phyloP scores from a whole-genome alignment of 75 land plant genomes.

The Isoetes taiwanensis region DNA sequence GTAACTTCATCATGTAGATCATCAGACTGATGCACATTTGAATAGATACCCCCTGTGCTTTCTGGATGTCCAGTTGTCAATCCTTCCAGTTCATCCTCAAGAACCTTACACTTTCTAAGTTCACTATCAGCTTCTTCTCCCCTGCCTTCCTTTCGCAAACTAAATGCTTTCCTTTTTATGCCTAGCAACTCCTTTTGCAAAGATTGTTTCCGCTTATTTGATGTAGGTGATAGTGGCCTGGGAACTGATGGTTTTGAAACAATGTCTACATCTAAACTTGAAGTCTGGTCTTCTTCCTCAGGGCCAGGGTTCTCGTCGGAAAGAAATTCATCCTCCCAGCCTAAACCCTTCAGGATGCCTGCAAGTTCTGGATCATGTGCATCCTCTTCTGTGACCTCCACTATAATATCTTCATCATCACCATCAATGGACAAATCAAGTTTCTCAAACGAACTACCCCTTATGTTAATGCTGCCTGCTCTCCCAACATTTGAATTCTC shows the following conservation, averaged over 20 bases:
- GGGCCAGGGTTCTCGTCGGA: too few relatives aligned
- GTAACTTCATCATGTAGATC: conserved; percentile 26
- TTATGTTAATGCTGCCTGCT: conserved; percentile 2
- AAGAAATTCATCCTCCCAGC: not conserved
- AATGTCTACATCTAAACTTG: too few relatives aligned
- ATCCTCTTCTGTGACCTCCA: not conserved
- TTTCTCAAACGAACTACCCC: not conserved
- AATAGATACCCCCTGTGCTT: conserved; percentile 11
- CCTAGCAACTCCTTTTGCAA: conserved; percentile 66
- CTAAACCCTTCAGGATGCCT: not conserved
- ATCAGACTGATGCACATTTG: conserved; percentile 32
- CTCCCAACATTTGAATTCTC: not conserved
- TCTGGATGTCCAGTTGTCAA: conserved; percentile 10
- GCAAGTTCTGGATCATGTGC: not conserved
- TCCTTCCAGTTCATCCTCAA: conserved; percentile 67
- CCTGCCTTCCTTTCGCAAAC: conserved; percentile 68
- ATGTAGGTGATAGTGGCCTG: too few relatives aligned
- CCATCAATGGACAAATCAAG: not conserved
- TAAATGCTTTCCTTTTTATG: conserved; percentile 66
- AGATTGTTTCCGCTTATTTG: conserved; percentile 30
- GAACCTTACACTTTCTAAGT: conserved; percentile 46
- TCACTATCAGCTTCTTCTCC: conserved; percentile 78
- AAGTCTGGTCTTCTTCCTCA: not conserved
- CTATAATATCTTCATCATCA: not conserved
- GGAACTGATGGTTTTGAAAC: too few relatives aligned